These are phyloP conservation scores for Pichia sp. DNA, from an alignment of 1,139 yeast species.

Conservation along the genomic window DNA sequence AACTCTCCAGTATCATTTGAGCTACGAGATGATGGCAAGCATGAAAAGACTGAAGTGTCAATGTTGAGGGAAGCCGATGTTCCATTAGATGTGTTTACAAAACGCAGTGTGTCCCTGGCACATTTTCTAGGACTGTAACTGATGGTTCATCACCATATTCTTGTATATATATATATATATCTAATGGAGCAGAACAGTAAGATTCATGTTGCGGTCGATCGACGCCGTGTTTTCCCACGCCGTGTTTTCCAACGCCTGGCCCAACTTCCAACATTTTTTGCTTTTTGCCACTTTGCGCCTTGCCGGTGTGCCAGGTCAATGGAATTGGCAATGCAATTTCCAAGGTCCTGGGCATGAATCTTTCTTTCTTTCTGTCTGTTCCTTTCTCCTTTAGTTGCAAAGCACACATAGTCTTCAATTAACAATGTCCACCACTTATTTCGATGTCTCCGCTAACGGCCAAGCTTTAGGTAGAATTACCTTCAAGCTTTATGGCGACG, in stretches of 20 bases:
- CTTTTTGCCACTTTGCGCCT: neutral
- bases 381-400: constrained; percentile 18
- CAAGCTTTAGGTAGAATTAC: constrained; percentile 61
- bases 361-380: constrained; percentile 16
- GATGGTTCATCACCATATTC: too few species aligned
- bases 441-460: constrained; percentile 34
- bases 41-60: constrained; percentile 23
- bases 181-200: too few species aligned
- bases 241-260: too few species aligned
- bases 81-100: constrained; percentile 4
- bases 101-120: constrained; percentile 3
- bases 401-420: neutral
- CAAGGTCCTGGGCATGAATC: too few species aligned
- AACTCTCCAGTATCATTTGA: constrained; percentile 24
- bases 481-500: constrained; percentile 86
- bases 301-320: too few species aligned
- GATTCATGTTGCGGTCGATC: neutral
- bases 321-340: too few species aligned
- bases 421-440: constrained; percentile 29
- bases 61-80: constrained; percentile 17
- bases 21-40: constrained; percentile 21
- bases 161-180: too few species aligned
- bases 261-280: too few species aligned
- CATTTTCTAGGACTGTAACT: neutral
- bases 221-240: too few species aligned